These are phyloP conservation scores for Fusarium sp. DNA, from an alignment of 2,329 filamentous ascomycete species.

Conservation along the genomic window DNA sequence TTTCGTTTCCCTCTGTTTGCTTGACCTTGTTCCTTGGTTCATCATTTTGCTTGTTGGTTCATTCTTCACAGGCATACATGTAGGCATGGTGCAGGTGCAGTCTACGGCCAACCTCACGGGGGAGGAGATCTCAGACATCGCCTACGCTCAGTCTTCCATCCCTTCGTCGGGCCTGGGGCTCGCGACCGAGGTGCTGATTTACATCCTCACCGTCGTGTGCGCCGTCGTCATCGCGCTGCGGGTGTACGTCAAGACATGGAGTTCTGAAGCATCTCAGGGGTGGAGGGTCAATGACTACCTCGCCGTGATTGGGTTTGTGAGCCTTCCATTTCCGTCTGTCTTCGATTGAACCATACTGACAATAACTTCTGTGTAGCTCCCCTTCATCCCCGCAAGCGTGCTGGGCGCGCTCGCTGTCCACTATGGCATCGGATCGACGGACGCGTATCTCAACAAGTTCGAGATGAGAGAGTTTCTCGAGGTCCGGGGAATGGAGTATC, in stretches of 20 bases:
- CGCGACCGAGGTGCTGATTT: slow-evolving; percentile 13
- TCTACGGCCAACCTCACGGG: slow-evolving; percentile 9
- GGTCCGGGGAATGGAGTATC: slow-evolving; percentile 26
- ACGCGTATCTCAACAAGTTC: slow-evolving; percentile 10
- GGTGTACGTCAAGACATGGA: slow-evolving; percentile 9
- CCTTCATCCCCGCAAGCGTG: slow-evolving; percentile 22
- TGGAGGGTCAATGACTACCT: slow-evolving; percentile 31
- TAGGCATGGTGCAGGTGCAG: slow-evolving; percentile 3
- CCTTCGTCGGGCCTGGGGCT: slow-evolving; percentile 5
- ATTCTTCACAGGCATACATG: background rate
- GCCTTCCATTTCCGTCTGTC: background rate
- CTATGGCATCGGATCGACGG: slow-evolving; percentile 19
- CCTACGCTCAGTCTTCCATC: slow-evolving; percentile 13
- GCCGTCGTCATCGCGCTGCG: background rate
- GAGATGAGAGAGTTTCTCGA: slow-evolving; percentile 11
- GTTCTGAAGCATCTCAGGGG: background rate
- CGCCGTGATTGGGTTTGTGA: slow-evolving; percentile 25
- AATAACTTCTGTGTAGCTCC: background rate
- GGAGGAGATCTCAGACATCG: slow-evolving; percentile 17
- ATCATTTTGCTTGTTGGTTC: background rate
- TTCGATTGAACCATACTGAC: background rate
- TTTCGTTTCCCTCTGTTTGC: background rate
- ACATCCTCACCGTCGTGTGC: slow-evolving; percentile 15
- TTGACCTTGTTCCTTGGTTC: background rate
- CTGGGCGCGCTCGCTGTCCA: slow-evolving; percentile 14